Evolutionary conservation across 306 rosid genomes (phyloP).

Genomic region (Carpinus viminea): DNA sequence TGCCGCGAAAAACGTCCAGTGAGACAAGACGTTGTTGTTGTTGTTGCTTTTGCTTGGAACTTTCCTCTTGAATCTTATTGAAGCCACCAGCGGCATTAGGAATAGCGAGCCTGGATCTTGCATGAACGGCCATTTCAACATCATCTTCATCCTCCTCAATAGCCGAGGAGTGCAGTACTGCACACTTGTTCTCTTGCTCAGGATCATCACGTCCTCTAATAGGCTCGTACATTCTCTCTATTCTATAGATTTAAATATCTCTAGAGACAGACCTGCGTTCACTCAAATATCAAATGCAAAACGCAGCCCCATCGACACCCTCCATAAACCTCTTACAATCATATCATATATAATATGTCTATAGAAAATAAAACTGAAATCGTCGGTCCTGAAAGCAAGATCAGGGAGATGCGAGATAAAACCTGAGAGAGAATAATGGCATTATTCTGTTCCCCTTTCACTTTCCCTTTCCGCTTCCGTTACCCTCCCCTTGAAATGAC

Average conservation of each 20-base stretch:
- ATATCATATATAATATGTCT: no score
- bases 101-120: conserved; percentile 35
- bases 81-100: conserved; percentile 5
- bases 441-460: no score
- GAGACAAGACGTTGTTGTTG: conserved; percentile 67
- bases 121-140: conserved; percentile 59
- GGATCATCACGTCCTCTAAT: conserved; percentile 25
- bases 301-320: no score
- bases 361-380: background rate
- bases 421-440: no score
- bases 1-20: conserved; percentile 91
- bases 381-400: background rate
- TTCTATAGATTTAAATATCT: background rate
- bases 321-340: no score
- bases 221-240: conserved; percentile 28
- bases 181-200: background rate
- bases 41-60: conserved; percentile 7
- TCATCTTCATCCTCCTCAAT: conserved; percentile 32
- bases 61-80: background rate
- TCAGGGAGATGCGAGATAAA: background rate
- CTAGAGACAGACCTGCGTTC: no score
- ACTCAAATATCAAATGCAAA: background rate
- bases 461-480: background rate
- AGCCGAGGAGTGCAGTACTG: background rate
- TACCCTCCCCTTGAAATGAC: background rate